phyloP scores from a whole-genome alignment of 192 early-diverging fungal species.

The Piromyces sp. region DNA sequence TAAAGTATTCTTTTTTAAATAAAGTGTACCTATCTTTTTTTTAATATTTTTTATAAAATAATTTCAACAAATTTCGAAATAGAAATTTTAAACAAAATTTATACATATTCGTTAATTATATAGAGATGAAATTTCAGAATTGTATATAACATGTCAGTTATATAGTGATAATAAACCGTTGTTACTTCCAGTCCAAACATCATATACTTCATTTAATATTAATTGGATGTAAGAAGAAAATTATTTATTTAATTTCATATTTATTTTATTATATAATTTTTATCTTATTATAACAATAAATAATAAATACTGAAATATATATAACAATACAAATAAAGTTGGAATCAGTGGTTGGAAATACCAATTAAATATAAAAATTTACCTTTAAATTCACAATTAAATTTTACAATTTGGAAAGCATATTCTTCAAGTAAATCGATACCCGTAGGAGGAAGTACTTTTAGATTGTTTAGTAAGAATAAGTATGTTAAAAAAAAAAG shows the following conservation, averaged over 20 bases:
- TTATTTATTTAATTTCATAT: neutral
- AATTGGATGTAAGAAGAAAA: neutral
- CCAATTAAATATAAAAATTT: constrained; percentile 78
- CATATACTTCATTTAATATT: neutral
- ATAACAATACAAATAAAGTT: too few species aligned
- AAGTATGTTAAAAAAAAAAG: constrained; percentile 28
- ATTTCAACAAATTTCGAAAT: too few species aligned
- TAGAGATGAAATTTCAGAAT: neutral
- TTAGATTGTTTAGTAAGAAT: constrained; percentile 65
- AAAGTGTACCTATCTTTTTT: neutral
- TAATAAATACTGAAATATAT: too few species aligned
- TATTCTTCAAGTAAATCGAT: constrained; percentile 51
- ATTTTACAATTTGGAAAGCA: constrained; percentile 65
- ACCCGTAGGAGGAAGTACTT: constrained; percentile 57
- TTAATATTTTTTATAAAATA: too few species aligned
- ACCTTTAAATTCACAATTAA: constrained; percentile 47
- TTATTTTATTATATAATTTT: too few species aligned
- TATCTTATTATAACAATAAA: too few species aligned
- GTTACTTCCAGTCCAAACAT: neutral
- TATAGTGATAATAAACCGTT: neutral
- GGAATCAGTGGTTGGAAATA: constrained; percentile 86
- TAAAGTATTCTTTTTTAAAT: neutral
- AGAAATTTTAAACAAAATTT: too few species aligned
- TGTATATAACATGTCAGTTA: neutral
- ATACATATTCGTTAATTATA: neutral